phyloP scores from a whole-genome alignment of 2,329 filamentous ascomycete species.

The Hirsutella minnesotensis region DNA sequence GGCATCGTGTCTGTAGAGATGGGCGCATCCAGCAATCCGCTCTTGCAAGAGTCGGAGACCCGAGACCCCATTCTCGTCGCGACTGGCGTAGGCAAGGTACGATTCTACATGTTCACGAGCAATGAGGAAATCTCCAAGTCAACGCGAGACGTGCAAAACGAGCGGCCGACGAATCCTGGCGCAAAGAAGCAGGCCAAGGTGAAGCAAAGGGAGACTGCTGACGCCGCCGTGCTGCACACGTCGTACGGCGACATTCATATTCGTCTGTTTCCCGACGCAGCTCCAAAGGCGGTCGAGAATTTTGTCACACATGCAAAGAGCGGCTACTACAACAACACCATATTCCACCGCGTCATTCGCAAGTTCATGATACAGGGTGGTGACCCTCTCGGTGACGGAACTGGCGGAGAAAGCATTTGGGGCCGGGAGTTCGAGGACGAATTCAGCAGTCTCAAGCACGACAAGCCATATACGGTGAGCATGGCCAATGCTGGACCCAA shows the following conservation, averaged over 20 bases:
- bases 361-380: constrained; percentile 99
- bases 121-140: constrained; percentile 73
- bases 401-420: constrained; percentile 85
- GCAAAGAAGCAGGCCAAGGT: constrained; percentile 34
- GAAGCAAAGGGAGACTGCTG: constrained; percentile 61
- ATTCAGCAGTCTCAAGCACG: constrained; percentile 81
- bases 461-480: constrained; percentile 90
- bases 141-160: constrained; percentile 85
- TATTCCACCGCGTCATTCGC: constrained; percentile 92
- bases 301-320: constrained; percentile 84
- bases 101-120: constrained; percentile 98
- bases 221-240: constrained; percentile 77
- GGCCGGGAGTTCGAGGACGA: constrained; percentile 92
- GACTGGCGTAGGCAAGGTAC: constrained; percentile 75
- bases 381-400: constrained; percentile 83
- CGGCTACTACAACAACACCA: constrained; percentile 94
- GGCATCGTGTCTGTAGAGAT: constrained; percentile 88
- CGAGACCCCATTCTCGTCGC: constrained; percentile 80
- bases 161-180: constrained; percentile 63
- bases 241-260: constrained; percentile 90
- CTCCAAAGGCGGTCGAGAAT: constrained; percentile 92
- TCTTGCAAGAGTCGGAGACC: constrained; percentile 82
- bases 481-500: constrained; percentile 97
- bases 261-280: constrained; percentile 82
- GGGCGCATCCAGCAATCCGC: constrained; percentile 88